These are phyloP conservation scores for Penstemon barbatus DNA, from an alignment of 257 asterid species.

Conservation along the genomic window DNA sequence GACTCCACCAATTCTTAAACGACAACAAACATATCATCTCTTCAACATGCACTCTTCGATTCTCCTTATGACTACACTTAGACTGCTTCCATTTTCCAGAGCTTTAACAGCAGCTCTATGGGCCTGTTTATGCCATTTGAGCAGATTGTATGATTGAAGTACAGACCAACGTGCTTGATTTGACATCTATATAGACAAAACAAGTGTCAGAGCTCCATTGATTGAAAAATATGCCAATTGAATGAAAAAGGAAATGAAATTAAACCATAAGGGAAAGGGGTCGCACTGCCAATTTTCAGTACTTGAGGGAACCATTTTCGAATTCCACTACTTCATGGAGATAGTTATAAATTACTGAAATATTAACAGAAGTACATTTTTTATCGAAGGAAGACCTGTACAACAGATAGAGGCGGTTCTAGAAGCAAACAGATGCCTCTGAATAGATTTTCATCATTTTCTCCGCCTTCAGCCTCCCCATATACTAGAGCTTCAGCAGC, in stretches of 20 bases:
- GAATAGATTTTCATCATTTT: conserved; percentile 90
- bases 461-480: conserved; percentile 99
- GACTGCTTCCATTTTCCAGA: conserved; percentile 65
- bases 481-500: conserved; percentile 94
- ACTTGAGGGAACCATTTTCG: neutral
- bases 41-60: conserved; percentile 73
- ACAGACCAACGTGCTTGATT: conserved; percentile 99
- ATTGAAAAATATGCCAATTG: neutral
- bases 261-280: neutral
- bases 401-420: conserved; percentile 81
- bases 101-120: conserved; percentile 82
- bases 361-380: conserved; percentile 12
- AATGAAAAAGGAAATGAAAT: conserved; percentile 9
- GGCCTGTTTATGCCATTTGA: conserved; percentile 82
- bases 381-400: conserved; percentile 55
- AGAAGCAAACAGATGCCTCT: conserved; percentile 71
- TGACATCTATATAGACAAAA: conserved; percentile 58
- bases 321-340: neutral
- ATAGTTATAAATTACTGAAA: neutral
- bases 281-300: conserved; percentile 3
- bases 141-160: conserved; percentile 82
- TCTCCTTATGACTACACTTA: conserved; percentile 65
- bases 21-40: conserved; percentile 28
- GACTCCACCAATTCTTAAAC: conserved; percentile 1
- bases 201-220: conserved; percentile 11